A percentile compares a stretch with the other conserved stretches of the same genome.
Conservation (phyloP, 225 moss, liverwort and hornwort genomes). For the Bryum argenteum region DNA sequence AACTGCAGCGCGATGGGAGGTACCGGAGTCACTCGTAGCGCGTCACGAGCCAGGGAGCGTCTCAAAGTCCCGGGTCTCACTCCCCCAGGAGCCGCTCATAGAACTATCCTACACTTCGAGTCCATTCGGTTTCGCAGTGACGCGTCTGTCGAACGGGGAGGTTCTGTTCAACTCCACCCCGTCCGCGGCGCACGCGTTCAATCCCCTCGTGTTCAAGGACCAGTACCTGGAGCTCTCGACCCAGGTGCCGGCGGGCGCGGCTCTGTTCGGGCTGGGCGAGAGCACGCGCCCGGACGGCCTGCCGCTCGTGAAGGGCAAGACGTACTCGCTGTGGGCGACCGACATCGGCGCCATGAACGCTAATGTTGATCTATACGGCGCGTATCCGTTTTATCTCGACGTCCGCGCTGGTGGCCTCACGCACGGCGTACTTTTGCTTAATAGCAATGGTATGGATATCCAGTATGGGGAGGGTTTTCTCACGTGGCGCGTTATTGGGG, state of each 20-base stretch:
- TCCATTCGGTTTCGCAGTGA: conserved; percentile 85
- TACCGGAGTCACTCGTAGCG: conserved; percentile 35
- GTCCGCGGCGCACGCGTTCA: conserved; percentile 29
- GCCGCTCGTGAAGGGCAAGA: conserved; percentile 57
- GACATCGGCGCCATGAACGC: conserved; percentile 58
- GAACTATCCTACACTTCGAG: conserved; percentile 62
- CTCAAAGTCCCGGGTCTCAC: background rate
- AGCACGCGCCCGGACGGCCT: conserved; percentile 85
- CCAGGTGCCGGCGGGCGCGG: conserved; percentile 46
- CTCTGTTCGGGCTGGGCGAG: conserved; percentile 79
- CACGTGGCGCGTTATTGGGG: conserved; percentile 74
- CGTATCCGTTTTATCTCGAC: conserved; percentile 83
- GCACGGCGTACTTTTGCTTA: conserved; percentile 83
- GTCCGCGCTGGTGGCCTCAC: conserved; percentile 64
- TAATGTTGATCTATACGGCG: conserved; percentile 74
- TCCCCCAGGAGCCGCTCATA: conserved; percentile 39
- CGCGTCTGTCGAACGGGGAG: conserved; percentile 61
- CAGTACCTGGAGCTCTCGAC: conserved; percentile 90
- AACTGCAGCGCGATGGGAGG: conserved; percentile 32
- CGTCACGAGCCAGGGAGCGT: conserved; percentile 38
- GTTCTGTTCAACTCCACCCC: conserved; percentile 91
- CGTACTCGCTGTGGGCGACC: conserved; percentile 76
- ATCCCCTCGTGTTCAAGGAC: conserved; percentile 84
- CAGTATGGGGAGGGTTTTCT: conserved; percentile 42
- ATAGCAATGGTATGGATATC: conserved; percentile 97